Percentiles rank a stretch among this genome's conserved stretches.
These are phyloP conservation scores for Verticillium klebahnii DNA, from an alignment of 2,329 filamentous ascomycete genomes.

Conservation along the genomic window DNA sequence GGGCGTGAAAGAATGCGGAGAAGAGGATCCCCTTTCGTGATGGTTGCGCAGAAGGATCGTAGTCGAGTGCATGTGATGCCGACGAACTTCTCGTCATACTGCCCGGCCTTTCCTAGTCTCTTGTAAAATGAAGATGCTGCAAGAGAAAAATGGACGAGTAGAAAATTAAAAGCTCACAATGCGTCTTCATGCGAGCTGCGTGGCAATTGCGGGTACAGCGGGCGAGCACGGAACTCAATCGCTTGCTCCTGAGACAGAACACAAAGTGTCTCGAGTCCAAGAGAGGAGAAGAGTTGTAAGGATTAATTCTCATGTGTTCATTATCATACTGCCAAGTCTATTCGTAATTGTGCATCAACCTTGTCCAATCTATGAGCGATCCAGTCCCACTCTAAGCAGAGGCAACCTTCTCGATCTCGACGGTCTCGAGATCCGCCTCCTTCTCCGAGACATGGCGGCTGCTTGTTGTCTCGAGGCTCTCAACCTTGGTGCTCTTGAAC, in stretches of 20 bases:
- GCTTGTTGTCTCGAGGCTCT: not conserved
- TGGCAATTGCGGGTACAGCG: too few species aligned
- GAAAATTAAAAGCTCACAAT: too few species aligned
- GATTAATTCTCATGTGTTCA: not conserved
- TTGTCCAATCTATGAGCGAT: not conserved
- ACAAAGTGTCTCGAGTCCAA: too few species aligned
- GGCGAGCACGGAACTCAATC: too few species aligned
- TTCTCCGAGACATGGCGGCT: not conserved
- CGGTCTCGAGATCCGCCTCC: not conserved
- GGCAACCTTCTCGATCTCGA: not conserved
- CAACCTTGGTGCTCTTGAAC: conserved; percentile 27
- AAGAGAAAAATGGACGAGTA: too few species aligned
- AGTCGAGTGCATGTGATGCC: not conserved
- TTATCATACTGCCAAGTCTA: not conserved
- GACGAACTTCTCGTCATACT: not conserved
- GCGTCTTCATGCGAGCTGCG: too few species aligned
- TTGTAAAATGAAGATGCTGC: not conserved
- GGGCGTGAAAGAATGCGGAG: not conserved
- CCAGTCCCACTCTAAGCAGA: not conserved
- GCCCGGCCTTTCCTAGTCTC: too few species aligned
- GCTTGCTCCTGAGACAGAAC: too few species aligned
- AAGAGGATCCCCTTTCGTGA: not conserved
- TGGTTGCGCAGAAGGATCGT: not conserved
- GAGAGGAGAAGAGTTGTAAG: not conserved
- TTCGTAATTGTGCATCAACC: not conserved